phyloP scores from a whole-genome alignment of 495 filamentous ascomycete genomes.

The Chaetomium tenue region DNA sequence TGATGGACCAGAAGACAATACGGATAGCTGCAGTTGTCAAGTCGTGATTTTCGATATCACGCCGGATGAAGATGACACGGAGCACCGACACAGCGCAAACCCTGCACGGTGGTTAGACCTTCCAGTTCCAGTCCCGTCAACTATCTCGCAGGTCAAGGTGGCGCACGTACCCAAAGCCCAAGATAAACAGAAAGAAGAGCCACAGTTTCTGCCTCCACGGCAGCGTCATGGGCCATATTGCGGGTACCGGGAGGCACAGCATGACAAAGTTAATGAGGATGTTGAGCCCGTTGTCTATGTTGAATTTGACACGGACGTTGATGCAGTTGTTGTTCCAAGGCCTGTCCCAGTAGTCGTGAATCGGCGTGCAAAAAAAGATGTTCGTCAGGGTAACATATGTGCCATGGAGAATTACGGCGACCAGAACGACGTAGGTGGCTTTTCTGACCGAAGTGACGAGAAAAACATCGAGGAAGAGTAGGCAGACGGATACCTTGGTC shows the following conservation, averaged over 20 bases:
- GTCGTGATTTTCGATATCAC: neutral
- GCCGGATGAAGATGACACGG: constrained; percentile 21
- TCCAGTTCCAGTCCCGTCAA: neutral
- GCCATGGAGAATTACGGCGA: constrained; percentile 20
- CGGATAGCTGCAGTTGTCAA: neutral
- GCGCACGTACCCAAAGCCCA: constrained; percentile 29
- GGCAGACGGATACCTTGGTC: constrained; percentile 34
- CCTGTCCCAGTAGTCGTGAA: constrained; percentile 20
- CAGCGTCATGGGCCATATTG: constrained; percentile 27
- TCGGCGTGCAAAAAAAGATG: constrained; percentile 25
- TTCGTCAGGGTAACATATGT: constrained; percentile 15
- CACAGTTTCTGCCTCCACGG: constrained; percentile 25
- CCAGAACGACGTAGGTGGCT: constrained; percentile 19
- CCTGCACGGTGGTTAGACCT: constrained; percentile 10
- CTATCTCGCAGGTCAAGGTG: neutral
- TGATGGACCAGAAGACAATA: constrained; percentile 33
- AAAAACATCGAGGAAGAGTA: constrained; percentile 33
- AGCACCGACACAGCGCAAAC: constrained; percentile 36
- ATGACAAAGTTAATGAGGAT: constrained; percentile 34
- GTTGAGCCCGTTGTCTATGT: constrained; percentile 22
- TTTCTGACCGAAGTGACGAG: constrained; percentile 18
- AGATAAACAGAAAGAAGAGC: constrained; percentile 20
- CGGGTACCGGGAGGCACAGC: constrained; percentile 36
- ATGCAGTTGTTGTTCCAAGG: constrained; percentile 20
- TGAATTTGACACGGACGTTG: neutral